Conservation (phyloP, 805 yeast genomes). For the Ogataea paraovalis region DNA sequence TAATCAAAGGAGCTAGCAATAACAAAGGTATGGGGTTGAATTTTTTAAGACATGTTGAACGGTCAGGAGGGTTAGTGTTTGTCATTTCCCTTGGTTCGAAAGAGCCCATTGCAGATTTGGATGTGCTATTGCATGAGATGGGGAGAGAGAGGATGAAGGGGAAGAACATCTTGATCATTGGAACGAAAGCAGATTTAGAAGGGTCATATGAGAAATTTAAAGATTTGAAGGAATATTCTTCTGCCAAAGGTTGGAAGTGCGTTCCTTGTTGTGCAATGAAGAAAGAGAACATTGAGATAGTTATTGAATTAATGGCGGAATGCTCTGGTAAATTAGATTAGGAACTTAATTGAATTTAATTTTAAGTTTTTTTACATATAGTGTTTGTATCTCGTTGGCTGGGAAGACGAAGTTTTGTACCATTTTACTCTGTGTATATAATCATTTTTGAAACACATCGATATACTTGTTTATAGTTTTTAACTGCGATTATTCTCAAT, state of each 20-base stretch:
- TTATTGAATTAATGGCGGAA: conserved; percentile 70
- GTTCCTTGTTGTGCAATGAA: conserved; percentile 82
- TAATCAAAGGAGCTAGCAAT: conserved; percentile 79
- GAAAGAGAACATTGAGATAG: conserved; percentile 66
- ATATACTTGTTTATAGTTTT: too few species aligned
- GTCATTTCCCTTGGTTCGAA: conserved; percentile 71
- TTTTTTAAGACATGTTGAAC: conserved; percentile 85
- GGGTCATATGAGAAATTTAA: conserved; percentile 46
- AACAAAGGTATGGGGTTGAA: conserved; percentile 93
- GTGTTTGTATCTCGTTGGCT: too few species aligned
- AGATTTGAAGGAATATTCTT: conserved; percentile 42
- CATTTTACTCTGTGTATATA: too few species aligned
- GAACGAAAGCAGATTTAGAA: conserved; percentile 88
- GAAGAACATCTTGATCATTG: conserved; percentile 72
- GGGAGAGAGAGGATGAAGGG: conserved; percentile 56
- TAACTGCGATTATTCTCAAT: too few species aligned
- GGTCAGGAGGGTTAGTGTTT: conserved; percentile 86
- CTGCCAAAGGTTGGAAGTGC: conserved; percentile 52
- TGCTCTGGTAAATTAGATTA: conserved; percentile 34
- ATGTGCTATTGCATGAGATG: conserved; percentile 62
- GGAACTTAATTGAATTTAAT: background rate
- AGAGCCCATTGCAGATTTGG: conserved; percentile 64
- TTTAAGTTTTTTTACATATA: background rate
- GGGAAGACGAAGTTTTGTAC: too few species aligned
- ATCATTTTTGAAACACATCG: too few species aligned